Conservation (phyloP, 257 asterid genomes). For the Gardenia jasminoides region DNA sequence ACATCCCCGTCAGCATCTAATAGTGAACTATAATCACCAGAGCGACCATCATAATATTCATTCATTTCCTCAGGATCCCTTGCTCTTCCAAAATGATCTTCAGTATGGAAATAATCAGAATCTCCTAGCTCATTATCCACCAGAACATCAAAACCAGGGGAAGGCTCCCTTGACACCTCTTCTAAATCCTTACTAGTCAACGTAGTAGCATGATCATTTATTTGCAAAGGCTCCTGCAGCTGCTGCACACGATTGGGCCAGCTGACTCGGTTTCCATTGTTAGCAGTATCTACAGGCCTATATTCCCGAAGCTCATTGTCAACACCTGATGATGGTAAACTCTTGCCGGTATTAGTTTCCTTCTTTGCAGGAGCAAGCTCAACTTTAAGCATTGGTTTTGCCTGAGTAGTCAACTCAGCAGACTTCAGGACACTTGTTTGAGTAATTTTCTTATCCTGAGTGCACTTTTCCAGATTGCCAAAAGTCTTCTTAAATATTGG, state of each 20-base stretch:
- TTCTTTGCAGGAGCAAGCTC: slow-evolving; percentile 36
- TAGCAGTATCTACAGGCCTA: slow-evolving; percentile 20
- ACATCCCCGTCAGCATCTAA: slow-evolving; percentile 45
- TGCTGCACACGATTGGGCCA: slow-evolving; percentile 26
- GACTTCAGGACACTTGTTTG: slow-evolving; percentile 38
- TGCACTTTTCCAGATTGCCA: slow-evolving; percentile 27
- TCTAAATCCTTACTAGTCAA: slow-evolving; percentile 29
- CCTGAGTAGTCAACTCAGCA: slow-evolving; percentile 25
- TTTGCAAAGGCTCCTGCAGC: slow-evolving; percentile 9
- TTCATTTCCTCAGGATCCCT: slow-evolving; percentile 47
- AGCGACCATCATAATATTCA: slow-evolving; percentile 44
- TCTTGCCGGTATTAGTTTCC: slow-evolving; percentile 28
- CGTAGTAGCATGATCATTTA: slow-evolving; percentile 19
- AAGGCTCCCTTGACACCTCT: slow-evolving; percentile 81
- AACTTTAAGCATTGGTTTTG: slow-evolving; percentile 29
- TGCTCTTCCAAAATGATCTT: slow-evolving; percentile 64
- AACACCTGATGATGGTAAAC: slow-evolving; percentile 9
- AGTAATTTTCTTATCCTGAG: slow-evolving; percentile 34
- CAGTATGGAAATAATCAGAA: slow-evolving; percentile 62
- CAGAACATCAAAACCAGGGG: slow-evolving; percentile 95
- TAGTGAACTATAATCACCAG: slow-evolving; percentile 49
- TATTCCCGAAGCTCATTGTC: slow-evolving; percentile 20
- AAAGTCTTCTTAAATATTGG: slow-evolving; percentile 24
- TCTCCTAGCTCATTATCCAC: slow-evolving; percentile 78
- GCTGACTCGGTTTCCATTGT: slow-evolving; percentile 16